A percentile compares a stretch with the other conserved stretches of the same genome.
Conservation (phyloP, 75 land plant species). For the Picea sitchensis region DNA sequence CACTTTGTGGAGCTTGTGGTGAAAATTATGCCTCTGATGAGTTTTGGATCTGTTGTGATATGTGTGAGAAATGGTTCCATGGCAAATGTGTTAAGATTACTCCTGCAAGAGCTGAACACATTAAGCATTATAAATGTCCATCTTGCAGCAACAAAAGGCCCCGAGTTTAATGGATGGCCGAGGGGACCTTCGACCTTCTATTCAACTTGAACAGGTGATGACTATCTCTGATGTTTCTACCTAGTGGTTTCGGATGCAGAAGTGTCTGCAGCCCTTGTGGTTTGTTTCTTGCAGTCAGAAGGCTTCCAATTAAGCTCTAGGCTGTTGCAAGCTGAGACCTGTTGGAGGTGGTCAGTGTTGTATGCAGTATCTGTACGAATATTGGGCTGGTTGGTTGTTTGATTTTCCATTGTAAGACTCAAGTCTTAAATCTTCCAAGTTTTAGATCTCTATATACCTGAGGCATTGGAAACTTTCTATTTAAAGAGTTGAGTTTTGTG, state of each 20-base stretch:
- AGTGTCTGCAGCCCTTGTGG: neutral
- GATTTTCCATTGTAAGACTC: neutral
- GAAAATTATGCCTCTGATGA: constrained; percentile 52
- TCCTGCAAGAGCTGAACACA: constrained; percentile 68
- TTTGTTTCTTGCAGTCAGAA: constrained; percentile 1
- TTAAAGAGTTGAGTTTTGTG: too few relatives aligned
- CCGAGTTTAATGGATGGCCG: constrained; percentile 12
- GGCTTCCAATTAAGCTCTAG: neutral
- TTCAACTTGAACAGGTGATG: neutral
- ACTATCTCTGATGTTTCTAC: neutral
- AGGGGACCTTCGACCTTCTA: neutral
- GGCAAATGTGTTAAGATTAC: constrained; percentile 71
- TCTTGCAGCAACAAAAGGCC: constrained; percentile 54
- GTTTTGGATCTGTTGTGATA: constrained; percentile 65
- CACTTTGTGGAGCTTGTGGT: constrained; percentile 64
- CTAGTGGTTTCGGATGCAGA: neutral
- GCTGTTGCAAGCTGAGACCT: neutral
- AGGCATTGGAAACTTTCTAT: too few relatives aligned
- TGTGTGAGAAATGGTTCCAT: constrained; percentile 66
- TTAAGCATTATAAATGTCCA: constrained; percentile 72
- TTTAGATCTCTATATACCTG: neutral
- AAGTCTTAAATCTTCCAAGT: neutral
- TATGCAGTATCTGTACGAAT: constrained; percentile 1
- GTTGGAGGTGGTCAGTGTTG: neutral
- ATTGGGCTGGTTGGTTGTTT: constrained; percentile 3